Base-by-base conservation (phyloP, 1,284 basidiomycete genomes). In the Moesziomyces sp. region DNA sequence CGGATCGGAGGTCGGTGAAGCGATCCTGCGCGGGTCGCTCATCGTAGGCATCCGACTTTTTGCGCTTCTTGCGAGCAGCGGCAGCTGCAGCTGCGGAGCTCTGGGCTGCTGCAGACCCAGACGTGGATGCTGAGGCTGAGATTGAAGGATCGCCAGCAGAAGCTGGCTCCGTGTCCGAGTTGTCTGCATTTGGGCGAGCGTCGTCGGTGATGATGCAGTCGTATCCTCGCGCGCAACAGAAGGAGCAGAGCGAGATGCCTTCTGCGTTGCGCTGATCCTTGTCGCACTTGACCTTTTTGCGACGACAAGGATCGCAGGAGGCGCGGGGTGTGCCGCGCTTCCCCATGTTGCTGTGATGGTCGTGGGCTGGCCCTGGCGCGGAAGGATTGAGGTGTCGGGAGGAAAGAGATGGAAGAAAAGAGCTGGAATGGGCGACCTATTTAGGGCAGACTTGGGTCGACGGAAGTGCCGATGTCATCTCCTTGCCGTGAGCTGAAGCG, bases 241-340 rank as follows among this genome's bases (percentile, higher is more conserved):
- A 69, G 26, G 66, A 58, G 55, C 71, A 74, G 24, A 69, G 59
- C 19, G 60, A 60, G 26, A 69, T 58, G 24, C 71, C 71, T 48
- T 65, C 58, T 10, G 65, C 66, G n/a, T 63, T 60, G 55, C 71
- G 61, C 47, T 69, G 58, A 16, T 69, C 71, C 46, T 67, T 69
- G 60, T 74, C 71, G 54, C 71, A 74, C 19, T 64, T 66, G 58
- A 74, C 71, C 50, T 74, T 74, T 40, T 74, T 74, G 55, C 57
- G 71, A 53, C 66, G 64, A 34, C 71, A 74, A 21, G 71, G 71
- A 45, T 74, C 71, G 62, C 71, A 74, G n/a, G 71, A 74, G n/a
- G 64, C 66, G 30, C 66, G 38, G 3, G 71, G 71, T 23, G 58
- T 65, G n/a, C 71, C 71, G 3, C 71, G 55, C 50, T 70, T 74